Percentiles rank a stretch among this genome's conserved stretches.
These are phyloP conservation scores for Parastagonospora avenae DNA, from an alignment of 2,329 filamentous ascomycete genomes.

Conservation along the genomic window DNA sequence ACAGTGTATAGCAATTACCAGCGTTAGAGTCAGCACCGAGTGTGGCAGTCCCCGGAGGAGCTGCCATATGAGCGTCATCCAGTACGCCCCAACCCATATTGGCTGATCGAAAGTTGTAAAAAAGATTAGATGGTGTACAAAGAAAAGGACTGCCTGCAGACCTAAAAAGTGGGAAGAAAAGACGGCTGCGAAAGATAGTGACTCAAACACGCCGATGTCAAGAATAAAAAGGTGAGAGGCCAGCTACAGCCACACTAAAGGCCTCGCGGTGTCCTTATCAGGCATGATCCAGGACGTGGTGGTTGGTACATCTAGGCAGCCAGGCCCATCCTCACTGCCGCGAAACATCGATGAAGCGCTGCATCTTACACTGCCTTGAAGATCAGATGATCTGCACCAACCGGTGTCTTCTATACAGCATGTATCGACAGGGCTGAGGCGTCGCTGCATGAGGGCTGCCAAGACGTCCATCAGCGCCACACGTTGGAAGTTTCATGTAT, in stretches of 20 bases:
- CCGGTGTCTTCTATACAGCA: background rate
- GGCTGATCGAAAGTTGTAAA: background rate
- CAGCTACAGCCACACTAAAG: background rate
- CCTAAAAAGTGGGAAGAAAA: conserved; percentile 3
- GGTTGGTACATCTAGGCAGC: background rate
- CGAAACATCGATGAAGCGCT: background rate
- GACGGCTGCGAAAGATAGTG: background rate
- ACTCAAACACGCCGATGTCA: background rate
- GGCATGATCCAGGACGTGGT: background rate
- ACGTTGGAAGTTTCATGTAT: background rate
- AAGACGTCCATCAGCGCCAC: background rate
- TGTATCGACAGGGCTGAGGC: background rate
- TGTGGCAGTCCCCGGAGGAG: conserved; percentile 38
- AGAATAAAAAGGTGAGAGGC: background rate
- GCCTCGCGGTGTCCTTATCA: background rate
- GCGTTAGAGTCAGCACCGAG: conserved; percentile 17
- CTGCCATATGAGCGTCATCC: conserved; percentile 35
- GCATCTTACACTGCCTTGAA: background rate
- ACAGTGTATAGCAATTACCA: background rate
- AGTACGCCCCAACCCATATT: conserved; percentile 42
- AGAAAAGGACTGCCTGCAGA: conserved; percentile 33
- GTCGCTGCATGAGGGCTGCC: background rate
- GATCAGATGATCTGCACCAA: background rate
- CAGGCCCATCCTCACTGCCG: background rate
- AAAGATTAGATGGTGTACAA: background rate